Evolutionary conservation across 176 grass and related monocot species (phyloP).

Genomic region (Aegilops tauschii): DNA sequence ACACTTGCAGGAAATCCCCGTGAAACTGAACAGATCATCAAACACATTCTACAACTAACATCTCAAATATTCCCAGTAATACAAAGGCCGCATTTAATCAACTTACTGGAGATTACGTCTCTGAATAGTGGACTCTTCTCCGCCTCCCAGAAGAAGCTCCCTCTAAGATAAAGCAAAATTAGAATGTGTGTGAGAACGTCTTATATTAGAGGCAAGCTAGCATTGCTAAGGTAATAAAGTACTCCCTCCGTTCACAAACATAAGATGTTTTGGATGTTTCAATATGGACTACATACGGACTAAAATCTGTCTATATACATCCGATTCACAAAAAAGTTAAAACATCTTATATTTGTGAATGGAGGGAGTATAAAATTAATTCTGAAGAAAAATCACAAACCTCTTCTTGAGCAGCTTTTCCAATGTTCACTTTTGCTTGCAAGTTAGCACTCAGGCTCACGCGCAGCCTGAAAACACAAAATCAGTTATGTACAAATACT

Average conservation of each 20-base stretch:
- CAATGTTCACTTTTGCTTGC: slow-evolving; percentile 76
- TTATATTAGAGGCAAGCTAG: background rate
- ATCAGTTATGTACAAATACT: background rate
- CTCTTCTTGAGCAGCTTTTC: slow-evolving; percentile 64
- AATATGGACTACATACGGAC: no score
- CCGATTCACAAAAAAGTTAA: no score
- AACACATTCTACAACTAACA: no score
- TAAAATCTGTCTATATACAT: no score
- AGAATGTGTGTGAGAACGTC: background rate
- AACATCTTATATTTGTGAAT: no score
- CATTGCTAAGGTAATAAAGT: background rate
- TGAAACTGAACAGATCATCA: no score
- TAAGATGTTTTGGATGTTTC: no score
- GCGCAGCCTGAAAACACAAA: slow-evolving; percentile 36
- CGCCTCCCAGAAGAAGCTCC: slow-evolving; percentile 65
- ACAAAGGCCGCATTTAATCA: slow-evolving; percentile 11
- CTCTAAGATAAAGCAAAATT: slow-evolving; percentile 48
- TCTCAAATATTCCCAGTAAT: background rate
- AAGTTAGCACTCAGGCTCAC: slow-evolving; percentile 61
- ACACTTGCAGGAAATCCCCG: no score
- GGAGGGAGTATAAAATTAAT: background rate
- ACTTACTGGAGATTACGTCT: slow-evolving; percentile 59
- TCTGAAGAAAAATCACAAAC: slow-evolving; percentile 28
- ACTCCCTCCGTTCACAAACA: background rate
- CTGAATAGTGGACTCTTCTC: slow-evolving; percentile 54